Base-by-base conservation (phyloP, 805 yeast species). In the Kuraishia capsulata region DNA sequence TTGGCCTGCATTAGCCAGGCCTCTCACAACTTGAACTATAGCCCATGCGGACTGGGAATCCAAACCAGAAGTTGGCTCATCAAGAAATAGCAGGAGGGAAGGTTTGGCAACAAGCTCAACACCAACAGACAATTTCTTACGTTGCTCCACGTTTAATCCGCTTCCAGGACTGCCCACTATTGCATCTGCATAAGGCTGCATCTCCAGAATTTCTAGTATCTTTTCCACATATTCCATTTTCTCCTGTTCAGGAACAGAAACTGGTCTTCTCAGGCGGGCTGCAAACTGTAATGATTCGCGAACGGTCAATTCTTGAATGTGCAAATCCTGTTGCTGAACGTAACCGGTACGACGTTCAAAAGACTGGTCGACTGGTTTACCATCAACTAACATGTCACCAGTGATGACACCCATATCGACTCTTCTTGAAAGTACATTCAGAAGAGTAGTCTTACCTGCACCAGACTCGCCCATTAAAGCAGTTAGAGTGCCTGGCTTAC, bases 401-500 rank as follows among this genome's bases (percentile, higher is more conserved):
- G 78, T 69, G 20, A 74, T 60, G 36, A 70, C 65, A 44, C 80
- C 81, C 39, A 65, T 58, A 36, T 69, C 69, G 31, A 65, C 59
- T 50, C 81, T 61, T 49, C 68, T 70, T 33, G 78, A 69, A 42
- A 75, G 53, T 25, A 69, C 68, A 48, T 75, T 74, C 42, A 75
- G 59, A 37, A 75, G 54, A 4, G 81, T 75, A 0, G 81, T 75
- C 51, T 75, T 75, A 49, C 81, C 81, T 16, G 81, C 81, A 45
- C 81, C 81, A 2, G 79, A 72, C 48, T 72, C 80, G 41, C 81
- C 81, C 78, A 74, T 75, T 32, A 75, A 55, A 2, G 81, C 81
- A 18, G 80, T 75, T 49, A 74, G 53, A 5, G 70, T 64, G 33
- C 81, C 81, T 2, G 81, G 79, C 26, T 59, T 54, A 47, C 65